Conservation (phyloP, 345 rosid genomes). For the Stellera chamaejasme region DNA sequence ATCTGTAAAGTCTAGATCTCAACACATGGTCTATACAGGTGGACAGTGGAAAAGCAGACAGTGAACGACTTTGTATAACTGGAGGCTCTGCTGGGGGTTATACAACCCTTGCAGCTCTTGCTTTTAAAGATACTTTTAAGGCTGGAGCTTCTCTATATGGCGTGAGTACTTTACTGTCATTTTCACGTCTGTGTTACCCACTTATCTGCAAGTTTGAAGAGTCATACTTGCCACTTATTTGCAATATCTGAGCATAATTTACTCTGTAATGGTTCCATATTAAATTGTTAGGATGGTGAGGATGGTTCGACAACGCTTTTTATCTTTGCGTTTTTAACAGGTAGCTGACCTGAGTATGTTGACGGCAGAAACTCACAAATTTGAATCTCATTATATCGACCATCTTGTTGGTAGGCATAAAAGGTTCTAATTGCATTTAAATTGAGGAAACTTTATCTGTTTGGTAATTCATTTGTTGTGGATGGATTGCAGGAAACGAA, state of each 20-base stretch:
- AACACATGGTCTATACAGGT: slow-evolving; percentile 38
- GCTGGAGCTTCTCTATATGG: slow-evolving; percentile 95
- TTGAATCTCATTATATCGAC: slow-evolving; percentile 81
- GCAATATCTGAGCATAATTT: no score
- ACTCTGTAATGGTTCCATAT: no score
- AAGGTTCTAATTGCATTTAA: neutral
- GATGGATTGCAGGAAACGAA: slow-evolving; percentile 49
- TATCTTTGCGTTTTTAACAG: slow-evolving; percentile 27
- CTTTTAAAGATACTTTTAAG: slow-evolving; percentile 75
- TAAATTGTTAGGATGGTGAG: no score
- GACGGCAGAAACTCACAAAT: slow-evolving; percentile 81
- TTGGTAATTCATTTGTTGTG: slow-evolving; percentile 11
- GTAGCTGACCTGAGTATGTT: slow-evolving; percentile 76
- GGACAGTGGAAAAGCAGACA: slow-evolving; percentile 70
- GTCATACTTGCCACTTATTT: no score
- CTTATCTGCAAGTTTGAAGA: neutral
- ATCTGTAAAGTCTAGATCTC: neutral
- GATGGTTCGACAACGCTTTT: slow-evolving; percentile 3
- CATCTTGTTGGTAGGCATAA: slow-evolving; percentile 78
- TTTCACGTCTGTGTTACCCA: neutral
- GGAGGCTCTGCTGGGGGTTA: slow-evolving; percentile 99
- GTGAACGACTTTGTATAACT: slow-evolving; percentile 72
- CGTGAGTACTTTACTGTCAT: slow-evolving; percentile 33
- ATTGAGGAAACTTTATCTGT: slow-evolving; percentile 5
- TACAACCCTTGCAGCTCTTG: slow-evolving; percentile 90